A percentile compares a stretch with the other conserved stretches of the same genome.
These are phyloP conservation scores for Saccharomycopsis vini DNA, from an alignment of 805 yeast species.

Conservation along the genomic window DNA sequence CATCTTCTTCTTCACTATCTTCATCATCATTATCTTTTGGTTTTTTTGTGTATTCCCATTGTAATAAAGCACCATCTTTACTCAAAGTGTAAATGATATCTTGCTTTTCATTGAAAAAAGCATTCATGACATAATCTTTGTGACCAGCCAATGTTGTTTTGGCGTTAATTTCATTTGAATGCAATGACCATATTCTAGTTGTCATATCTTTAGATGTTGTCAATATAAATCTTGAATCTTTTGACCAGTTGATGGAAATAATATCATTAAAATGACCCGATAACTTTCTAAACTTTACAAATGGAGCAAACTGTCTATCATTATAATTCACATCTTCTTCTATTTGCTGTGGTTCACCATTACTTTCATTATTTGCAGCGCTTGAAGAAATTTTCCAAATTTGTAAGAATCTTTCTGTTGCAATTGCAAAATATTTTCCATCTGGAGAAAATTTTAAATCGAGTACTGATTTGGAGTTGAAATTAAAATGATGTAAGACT, in stretches of 20 bases:
- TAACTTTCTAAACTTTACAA: slow-evolving; percentile 79
- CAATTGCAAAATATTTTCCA: slow-evolving; percentile 80
- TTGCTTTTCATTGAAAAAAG: slow-evolving; percentile 82
- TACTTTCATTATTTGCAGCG: slow-evolving; percentile 17
- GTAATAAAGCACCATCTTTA: slow-evolving; percentile 88
- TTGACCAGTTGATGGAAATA: slow-evolving; percentile 75
- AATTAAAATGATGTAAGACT: slow-evolving; percentile 89
- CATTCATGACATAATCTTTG: slow-evolving; percentile 76
- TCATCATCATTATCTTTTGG: slow-evolving; percentile 39
- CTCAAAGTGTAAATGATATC: slow-evolving; percentile 86
- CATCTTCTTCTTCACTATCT: slow-evolving; percentile 33
- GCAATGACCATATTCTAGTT: slow-evolving; percentile 71
- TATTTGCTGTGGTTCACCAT: background rate
- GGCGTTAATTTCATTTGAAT: slow-evolving; percentile 57
- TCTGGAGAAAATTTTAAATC: slow-evolving; percentile 82
- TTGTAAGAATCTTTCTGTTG: slow-evolving; percentile 73
- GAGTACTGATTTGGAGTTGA: slow-evolving; percentile 58
- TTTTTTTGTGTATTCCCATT: slow-evolving; percentile 75
- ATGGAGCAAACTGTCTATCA: slow-evolving; percentile 93
- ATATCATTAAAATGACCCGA: slow-evolving; percentile 90
- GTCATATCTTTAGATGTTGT: slow-evolving; percentile 88
- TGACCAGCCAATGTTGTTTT: slow-evolving; percentile 89
- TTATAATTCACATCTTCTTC: slow-evolving; percentile 42
- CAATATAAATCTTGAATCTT: slow-evolving; percentile 79
- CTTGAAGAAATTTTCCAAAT: slow-evolving; percentile 83